Percentiles rank a stretch among this genome's conserved stretches.
phyloP scores from a whole-genome alignment of 179 eudicot genomes.

The Vitellaria paradoxa region DNA sequence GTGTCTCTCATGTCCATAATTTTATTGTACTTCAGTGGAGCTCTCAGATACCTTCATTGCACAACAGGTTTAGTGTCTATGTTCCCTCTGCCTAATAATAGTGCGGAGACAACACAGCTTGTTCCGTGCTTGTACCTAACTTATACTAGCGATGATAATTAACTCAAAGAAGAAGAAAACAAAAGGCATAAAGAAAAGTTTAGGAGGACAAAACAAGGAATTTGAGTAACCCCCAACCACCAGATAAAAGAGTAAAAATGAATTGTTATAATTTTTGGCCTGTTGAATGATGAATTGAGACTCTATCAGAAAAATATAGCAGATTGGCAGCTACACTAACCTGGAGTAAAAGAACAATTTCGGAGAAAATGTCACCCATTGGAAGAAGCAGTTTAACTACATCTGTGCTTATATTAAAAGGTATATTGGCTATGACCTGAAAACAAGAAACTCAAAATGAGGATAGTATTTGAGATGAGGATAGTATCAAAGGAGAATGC shows the following conservation, averaged over 20 bases:
- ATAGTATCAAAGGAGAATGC: neutral
- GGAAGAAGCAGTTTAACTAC: slow-evolving; percentile 91
- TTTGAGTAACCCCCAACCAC: neutral
- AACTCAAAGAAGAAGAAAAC: neutral
- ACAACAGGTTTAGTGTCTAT: neutral
- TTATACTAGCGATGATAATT: neutral
- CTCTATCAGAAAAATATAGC: neutral
- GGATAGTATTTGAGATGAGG: neutral
- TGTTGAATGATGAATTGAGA: neutral
- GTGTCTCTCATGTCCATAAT: neutral
- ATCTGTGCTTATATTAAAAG: slow-evolving; percentile 94
- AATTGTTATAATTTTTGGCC: neutral
- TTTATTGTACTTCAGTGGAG: neutral
- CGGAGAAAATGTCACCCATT: slow-evolving; percentile 93
- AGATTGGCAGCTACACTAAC: slow-evolving; percentile 27
- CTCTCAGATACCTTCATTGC: neutral
- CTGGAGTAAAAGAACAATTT: slow-evolving; percentile 93
- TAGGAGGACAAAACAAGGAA: neutral
- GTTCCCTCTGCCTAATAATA: neutral
- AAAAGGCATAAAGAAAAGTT: neutral
- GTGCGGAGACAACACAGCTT: neutral
- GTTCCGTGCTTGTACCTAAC: neutral
- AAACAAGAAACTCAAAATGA: neutral
- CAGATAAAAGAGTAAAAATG: neutral
- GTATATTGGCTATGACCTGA: slow-evolving; percentile 90